These are phyloP conservation scores for Irpex rosettiformis DNA, from an alignment of 1,284 basidiomycete species.

Conservation along the genomic window DNA sequence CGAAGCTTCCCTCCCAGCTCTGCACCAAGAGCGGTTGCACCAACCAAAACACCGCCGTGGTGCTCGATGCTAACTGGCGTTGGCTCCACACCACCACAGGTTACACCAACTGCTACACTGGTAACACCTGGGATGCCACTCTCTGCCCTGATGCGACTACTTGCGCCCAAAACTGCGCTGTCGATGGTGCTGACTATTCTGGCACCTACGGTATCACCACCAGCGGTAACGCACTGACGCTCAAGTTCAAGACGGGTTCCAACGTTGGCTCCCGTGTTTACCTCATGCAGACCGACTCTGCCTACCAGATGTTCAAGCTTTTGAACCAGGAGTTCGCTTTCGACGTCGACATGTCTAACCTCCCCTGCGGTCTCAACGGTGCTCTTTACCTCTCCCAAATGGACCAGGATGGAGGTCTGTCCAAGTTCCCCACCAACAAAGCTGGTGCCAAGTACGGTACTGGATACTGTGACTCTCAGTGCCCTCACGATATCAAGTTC, in stretches of 20 bases:
- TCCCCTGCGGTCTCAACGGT: conserved; percentile 54
- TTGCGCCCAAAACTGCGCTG: conserved; percentile 31
- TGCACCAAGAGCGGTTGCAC: conserved; percentile 31
- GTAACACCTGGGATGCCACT: conserved; percentile 27
- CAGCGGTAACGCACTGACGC: conserved; percentile 41
- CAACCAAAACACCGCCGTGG: conserved; percentile 12
- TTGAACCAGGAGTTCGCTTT: conserved; percentile 54
- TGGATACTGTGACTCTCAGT: conserved; percentile 56
- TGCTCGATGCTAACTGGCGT: conserved; percentile 29
- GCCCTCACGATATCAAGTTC: conserved; percentile 55
- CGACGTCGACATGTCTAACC: conserved; percentile 51
- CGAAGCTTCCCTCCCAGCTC: conserved; percentile 34
- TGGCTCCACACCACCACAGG: conserved; percentile 23
- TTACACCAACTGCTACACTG: conserved; percentile 28
- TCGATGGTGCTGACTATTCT: conserved; percentile 49
- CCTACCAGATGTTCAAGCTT: conserved; percentile 50
- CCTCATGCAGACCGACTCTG: conserved; percentile 41
- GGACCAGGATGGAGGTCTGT: conserved; percentile 35
- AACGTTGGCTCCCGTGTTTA: conserved; percentile 57
- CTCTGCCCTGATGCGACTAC: conserved; percentile 30
- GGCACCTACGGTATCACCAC: conserved; percentile 40
- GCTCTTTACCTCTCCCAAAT: conserved; percentile 40
- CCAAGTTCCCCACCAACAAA: conserved; percentile 37
- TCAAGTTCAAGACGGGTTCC: conserved; percentile 44
- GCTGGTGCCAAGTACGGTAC: conserved; percentile 51